Conservation (phyloP, 2,329 filamentous ascomycete genomes). For the Venturia pyrina region DNA sequence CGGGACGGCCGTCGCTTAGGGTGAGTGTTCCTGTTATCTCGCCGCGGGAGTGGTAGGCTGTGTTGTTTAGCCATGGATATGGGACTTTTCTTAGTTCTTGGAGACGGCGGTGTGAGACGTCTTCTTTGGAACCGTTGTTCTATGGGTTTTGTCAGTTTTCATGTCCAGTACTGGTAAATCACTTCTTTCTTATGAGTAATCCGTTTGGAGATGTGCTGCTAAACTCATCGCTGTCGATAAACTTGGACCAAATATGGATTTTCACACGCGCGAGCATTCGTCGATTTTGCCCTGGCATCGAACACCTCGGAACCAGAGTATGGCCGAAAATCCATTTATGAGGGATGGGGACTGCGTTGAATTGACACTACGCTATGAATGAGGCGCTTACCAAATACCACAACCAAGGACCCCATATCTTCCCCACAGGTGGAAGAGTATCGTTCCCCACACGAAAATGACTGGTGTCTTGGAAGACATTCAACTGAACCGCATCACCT, state of each 20-base stretch:
- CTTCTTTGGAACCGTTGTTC: conserved; percentile 38
- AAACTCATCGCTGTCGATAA: too few species aligned
- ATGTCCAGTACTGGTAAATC: too few species aligned
- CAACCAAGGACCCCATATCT: conserved; percentile 15
- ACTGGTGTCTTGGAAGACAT: conserved; percentile 45
- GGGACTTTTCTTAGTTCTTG: conserved; percentile 37
- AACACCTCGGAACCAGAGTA: too few species aligned
- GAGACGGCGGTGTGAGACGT: conserved; percentile 30
- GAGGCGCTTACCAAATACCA: conserved; percentile 12
- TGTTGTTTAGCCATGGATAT: conserved; percentile 39
- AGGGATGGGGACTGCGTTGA: neutral
- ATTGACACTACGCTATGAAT: too few species aligned
- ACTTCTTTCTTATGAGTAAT: too few species aligned
- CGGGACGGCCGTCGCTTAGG: conserved; percentile 39
- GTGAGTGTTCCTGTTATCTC: conserved; percentile 34
- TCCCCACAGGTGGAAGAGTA: conserved; percentile 21
- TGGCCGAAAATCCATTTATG: neutral
- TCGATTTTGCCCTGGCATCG: too few species aligned
- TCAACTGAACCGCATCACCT: conserved; percentile 42
- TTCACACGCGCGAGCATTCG: too few species aligned
- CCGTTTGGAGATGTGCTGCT: too few species aligned
- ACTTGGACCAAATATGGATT: too few species aligned
- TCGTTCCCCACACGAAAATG: conserved; percentile 30
- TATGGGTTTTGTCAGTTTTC: conserved; percentile 14
- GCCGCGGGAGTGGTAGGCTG: conserved; percentile 39